A percentile compares a stretch with the other conserved stretches of the same genome.
Conservation (phyloP, 2,329 filamentous ascomycete species). For the Penicillium sp. region DNA sequence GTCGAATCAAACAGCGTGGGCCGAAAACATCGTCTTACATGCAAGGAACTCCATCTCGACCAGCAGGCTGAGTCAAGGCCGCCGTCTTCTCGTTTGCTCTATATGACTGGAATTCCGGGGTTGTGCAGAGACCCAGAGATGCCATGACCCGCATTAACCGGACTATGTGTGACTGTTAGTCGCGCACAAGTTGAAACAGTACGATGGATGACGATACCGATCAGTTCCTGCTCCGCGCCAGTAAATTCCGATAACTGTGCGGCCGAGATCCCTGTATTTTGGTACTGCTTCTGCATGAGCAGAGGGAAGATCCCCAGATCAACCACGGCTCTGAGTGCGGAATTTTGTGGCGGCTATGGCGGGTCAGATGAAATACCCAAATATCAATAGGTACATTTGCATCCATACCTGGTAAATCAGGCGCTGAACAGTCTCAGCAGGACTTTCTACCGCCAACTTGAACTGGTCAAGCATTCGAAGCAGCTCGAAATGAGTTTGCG, state of each 20-base stretch:
- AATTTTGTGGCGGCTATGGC: constrained; percentile 34
- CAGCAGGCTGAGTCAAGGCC: constrained; percentile 28
- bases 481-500: constrained; percentile 27
- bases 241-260: constrained; percentile 27
- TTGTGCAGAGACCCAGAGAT: constrained; percentile 28
- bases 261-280: constrained; percentile 24
- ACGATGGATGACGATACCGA: constrained; percentile 21
- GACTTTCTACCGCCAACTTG: constrained; percentile 30
- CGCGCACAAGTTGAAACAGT: too few relatives aligned
- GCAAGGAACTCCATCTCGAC: constrained; percentile 30
- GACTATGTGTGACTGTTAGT: constrained; percentile 15
- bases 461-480: constrained; percentile 30
- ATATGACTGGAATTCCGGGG: constrained; percentile 22
- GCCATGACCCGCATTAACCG: constrained; percentile 33
- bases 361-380: not conserved
- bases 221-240: constrained; percentile 30
- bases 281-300: constrained; percentile 20
- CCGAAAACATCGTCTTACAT: constrained; percentile 21
- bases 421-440: constrained; percentile 32
- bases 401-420: constrained; percentile 34
- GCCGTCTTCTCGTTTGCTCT: constrained; percentile 27
- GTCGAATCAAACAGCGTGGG: not conserved
- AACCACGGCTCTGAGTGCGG: constrained; percentile 31
- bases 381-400: not conserved
- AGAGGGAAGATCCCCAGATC: constrained; percentile 31